A percentile compares a stretch with the other conserved stretches of the same genome.
Evolutionary conservation across 805 yeast genomes (phyloP).

Genomic region (Suhomyces tanzawaensis): DNA sequence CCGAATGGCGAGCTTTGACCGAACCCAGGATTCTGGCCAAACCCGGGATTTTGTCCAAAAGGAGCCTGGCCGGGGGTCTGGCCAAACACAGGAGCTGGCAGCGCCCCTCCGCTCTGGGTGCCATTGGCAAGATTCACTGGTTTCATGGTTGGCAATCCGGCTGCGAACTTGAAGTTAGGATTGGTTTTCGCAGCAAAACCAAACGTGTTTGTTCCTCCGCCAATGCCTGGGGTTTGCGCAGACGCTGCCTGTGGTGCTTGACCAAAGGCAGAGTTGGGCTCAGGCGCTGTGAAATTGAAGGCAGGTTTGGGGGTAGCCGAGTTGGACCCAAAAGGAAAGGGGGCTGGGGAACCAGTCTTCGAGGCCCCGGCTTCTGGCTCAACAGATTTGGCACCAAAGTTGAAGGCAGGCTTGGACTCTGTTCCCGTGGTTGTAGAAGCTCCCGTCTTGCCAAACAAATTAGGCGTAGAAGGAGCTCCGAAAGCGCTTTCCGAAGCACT

Average conservation of each 20-base stretch:
- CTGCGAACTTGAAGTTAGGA: conserved; percentile 10
- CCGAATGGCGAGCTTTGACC: not conserved
- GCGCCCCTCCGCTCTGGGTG: not conserved
- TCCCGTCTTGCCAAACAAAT: conserved; percentile 1
- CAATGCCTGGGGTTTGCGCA: not conserved
- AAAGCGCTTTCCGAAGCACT: not conserved
- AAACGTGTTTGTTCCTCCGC: not conserved
- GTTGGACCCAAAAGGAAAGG: conserved; percentile 8
- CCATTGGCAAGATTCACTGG: conserved; percentile 1
- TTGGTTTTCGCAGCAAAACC: not conserved
- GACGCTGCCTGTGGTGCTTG: not conserved
- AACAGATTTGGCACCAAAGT: conserved; percentile 10
- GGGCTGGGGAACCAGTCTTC: conserved; percentile 5
- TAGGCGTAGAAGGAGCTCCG: conserved; percentile 2
- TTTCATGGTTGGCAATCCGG: conserved; percentile 7
- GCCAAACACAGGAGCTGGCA: not conserved
- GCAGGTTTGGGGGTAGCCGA: conserved; percentile 6
- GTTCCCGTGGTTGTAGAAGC: conserved; percentile 1
- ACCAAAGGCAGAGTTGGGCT: conserved; percentile 2
- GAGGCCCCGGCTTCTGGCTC: not conserved
- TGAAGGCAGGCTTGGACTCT: conserved; percentile 7
- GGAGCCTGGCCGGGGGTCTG: conserved; percentile 3
- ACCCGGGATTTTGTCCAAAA: conserved; percentile 1
- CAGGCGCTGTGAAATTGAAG: conserved; percentile 11
- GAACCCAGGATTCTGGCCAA: conserved; percentile 3